Percentiles rank a stretch among this genome's conserved stretches.
Evolutionary conservation across 2,329 filamentous ascomycete genomes (phyloP).

Genomic region (Oidium heveae): DNA sequence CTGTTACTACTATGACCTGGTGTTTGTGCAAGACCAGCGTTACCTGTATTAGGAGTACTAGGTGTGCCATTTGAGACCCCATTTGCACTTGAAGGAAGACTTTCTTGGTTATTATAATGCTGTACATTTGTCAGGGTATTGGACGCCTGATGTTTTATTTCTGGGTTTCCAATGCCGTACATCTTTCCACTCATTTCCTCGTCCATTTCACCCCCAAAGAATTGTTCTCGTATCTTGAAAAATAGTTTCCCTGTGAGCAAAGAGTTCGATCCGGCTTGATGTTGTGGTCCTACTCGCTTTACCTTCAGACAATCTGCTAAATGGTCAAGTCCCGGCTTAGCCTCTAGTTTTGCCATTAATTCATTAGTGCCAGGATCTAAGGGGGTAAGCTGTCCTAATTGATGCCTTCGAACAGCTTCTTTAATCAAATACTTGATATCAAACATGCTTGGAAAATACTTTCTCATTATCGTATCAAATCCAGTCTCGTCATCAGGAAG

Average conservation of each 20-base stretch:
- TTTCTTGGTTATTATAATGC: conserved; percentile 17
- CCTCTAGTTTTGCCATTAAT: conserved; percentile 62
- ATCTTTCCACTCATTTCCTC: conserved; percentile 72
- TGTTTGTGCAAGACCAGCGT: conserved; percentile 21
- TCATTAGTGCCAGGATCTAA: conserved; percentile 39
- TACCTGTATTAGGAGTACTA: conserved; percentile 47
- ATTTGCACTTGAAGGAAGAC: conserved; percentile 26
- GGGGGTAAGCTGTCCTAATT: conserved; percentile 34
- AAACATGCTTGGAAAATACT: conserved; percentile 81
- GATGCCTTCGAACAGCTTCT: conserved; percentile 48
- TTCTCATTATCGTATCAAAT: conserved; percentile 70
- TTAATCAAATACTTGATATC: conserved; percentile 98
- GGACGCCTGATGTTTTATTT: conserved; percentile 21
- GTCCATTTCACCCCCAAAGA: conserved; percentile 63
- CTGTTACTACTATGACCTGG: conserved; percentile 27
- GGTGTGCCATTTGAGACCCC: conserved; percentile 25
- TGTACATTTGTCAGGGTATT: conserved; percentile 16
- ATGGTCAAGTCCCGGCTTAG: conserved; percentile 78
- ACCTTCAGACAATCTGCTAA: conserved; percentile 84
- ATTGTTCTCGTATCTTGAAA: conserved; percentile 71
- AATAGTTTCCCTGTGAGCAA: conserved; percentile 85
- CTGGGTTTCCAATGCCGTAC: conserved; percentile 63
- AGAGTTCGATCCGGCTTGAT: conserved; percentile 84
- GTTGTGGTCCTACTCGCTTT: conserved; percentile 63
- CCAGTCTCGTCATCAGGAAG: conserved; percentile 74